Evolutionary conservation across 805 yeast species (phyloP).

Genomic region (Cyberlindnera lachancei): DNA sequence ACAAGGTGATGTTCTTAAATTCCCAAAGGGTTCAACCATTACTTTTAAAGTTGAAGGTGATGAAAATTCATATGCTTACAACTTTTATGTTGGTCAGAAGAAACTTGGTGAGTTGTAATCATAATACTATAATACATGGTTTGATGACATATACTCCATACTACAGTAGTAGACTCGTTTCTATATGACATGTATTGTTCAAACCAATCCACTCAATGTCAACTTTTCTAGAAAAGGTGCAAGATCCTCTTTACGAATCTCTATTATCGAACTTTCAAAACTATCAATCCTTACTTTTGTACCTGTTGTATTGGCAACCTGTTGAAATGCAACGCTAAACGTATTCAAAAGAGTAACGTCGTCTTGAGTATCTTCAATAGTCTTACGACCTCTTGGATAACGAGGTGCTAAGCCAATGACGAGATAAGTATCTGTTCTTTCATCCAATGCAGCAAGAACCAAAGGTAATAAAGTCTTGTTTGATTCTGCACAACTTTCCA

Average conservation of each 20-base stretch:
- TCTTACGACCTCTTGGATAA: constrained; percentile 45
- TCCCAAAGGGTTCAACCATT: constrained; percentile 61
- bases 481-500: constrained; percentile 85
- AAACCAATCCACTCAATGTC: constrained; percentile 64
- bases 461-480: constrained; percentile 60
- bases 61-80: constrained; percentile 44
- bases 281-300: constrained; percentile 90
- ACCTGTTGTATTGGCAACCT: constrained; percentile 74
- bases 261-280: constrained; percentile 90
- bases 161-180: no score
- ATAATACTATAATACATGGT: no score
- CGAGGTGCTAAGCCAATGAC: constrained; percentile 89
- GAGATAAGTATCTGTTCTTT: constrained; percentile 64
- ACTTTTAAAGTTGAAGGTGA: constrained; percentile 57
- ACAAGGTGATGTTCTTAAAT: constrained; percentile 64
- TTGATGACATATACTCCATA: no score
- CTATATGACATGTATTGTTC: background rate
- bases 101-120: constrained; percentile 1
- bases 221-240: constrained; percentile 80
- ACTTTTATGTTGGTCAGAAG: constrained; percentile 22
- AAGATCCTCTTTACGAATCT: constrained; percentile 80
- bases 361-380: constrained; percentile 24
- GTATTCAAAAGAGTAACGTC: constrained; percentile 56
- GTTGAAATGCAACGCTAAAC: constrained; percentile 87
- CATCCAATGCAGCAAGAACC: constrained; percentile 78